phyloP scores from a whole-genome alignment of 1,139 yeast genomes.

The Candida dubliniensis region DNA sequence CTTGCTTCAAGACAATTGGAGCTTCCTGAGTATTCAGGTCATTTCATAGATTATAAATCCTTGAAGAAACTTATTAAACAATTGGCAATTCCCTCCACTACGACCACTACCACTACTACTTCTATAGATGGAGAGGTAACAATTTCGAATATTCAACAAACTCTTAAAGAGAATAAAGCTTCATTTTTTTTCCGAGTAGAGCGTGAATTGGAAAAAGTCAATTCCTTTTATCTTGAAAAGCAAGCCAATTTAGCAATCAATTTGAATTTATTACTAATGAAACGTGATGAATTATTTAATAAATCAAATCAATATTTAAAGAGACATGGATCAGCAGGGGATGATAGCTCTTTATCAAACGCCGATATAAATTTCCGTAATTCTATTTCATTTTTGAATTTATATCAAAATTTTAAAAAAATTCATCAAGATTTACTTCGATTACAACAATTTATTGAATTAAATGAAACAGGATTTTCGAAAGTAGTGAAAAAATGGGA shows the following conservation, averaged over 20 bases:
- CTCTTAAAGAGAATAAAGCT: constrained; percentile 87
- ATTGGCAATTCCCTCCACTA: constrained; percentile 47
- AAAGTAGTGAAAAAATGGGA: constrained; percentile 98
- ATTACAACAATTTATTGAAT: constrained; percentile 87
- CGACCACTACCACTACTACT: constrained; percentile 6
- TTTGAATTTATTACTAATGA: constrained; percentile 71
- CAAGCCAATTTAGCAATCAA: constrained; percentile 83
- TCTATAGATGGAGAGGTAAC: constrained; percentile 15
- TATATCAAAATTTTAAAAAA: constrained; percentile 86
- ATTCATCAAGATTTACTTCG: constrained; percentile 86
- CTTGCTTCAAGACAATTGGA: constrained; percentile 92
- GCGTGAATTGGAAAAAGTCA: constrained; percentile 92
- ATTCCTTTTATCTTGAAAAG: constrained; percentile 82
- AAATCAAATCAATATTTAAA: constrained; percentile 33
- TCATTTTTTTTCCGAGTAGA: constrained; percentile 90
- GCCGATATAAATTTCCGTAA: constrained; percentile 35
- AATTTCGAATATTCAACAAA: constrained; percentile 47
- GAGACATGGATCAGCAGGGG: constrained; percentile 23
- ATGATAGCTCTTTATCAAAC: constrained; percentile 10
- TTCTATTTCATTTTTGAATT: constrained; percentile 45
- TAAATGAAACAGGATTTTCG: constrained; percentile 93
- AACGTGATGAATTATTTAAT: constrained; percentile 59
- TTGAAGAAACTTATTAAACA: constrained; percentile 78
- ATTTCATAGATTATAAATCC: constrained; percentile 92
- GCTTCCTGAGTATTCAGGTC: constrained; percentile 90